phyloP scores from a whole-genome alignment of 371 early-diverging fungal genomes.

The Phascolomyces articulosus region DNA sequence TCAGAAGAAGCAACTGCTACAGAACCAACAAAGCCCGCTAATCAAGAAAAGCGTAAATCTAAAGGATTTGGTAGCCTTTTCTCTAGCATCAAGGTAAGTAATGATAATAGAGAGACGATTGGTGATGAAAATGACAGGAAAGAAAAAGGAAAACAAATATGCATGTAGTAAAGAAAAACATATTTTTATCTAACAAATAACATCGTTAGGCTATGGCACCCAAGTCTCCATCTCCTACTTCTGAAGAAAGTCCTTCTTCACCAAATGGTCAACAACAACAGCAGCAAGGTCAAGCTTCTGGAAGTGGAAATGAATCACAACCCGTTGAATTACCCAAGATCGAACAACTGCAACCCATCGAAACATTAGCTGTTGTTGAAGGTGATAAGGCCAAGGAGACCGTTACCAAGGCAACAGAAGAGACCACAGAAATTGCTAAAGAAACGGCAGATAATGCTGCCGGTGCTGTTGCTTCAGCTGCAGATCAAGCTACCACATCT shows the following conservation, averaged over 20 bases:
- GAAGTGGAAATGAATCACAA: neutral
- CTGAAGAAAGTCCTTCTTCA: neutral
- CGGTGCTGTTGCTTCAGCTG: neutral
- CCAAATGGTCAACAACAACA: neutral
- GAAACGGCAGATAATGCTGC: conserved; percentile 5
- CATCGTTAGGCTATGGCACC: neutral
- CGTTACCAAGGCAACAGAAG: neutral
- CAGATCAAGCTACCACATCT: neutral
- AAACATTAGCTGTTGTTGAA: conserved; percentile 13
- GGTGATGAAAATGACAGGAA: neutral
- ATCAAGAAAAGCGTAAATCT: conserved; percentile 12
- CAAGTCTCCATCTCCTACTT: conserved; percentile 1
- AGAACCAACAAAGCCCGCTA: conserved; percentile 1
- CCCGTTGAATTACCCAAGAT: conserved; percentile 14
- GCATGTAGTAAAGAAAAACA: conserved; percentile 1
- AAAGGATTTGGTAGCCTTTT: conserved; percentile 14
- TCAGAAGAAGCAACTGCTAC: neutral
- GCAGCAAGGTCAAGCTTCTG: neutral
- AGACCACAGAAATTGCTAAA: conserved; percentile 3
- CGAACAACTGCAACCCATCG: conserved; percentile 14
- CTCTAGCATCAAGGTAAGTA: conserved; percentile 9
- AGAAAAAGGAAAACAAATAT: conserved; percentile 2
- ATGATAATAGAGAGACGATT: too few relatives aligned
- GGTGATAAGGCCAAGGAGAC: conserved; percentile 4
- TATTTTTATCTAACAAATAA: neutral